phyloP scores from a whole-genome alignment of 495 filamentous ascomycete species.

The Astrocystis sublimbata region DNA sequence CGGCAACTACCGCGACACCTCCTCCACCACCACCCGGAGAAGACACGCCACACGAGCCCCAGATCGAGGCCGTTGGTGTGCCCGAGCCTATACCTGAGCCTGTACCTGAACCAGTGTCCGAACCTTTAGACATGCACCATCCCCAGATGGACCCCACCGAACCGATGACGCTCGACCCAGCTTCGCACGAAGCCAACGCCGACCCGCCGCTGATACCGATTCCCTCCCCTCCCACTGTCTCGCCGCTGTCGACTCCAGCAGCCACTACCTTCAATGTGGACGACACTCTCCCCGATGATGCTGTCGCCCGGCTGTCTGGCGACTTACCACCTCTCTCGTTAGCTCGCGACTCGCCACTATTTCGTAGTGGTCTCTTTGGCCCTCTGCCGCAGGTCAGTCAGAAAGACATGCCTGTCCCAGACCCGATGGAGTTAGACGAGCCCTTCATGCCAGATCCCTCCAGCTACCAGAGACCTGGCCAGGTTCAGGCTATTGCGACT shows the following conservation, averaged over 20 bases:
- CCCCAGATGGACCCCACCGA: neutral
- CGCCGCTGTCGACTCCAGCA: slow-evolving; percentile 35
- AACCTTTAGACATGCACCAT: too few relatives aligned
- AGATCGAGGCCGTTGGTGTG: neutral
- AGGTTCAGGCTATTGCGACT: slow-evolving; percentile 34
- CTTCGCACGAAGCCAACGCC: neutral
- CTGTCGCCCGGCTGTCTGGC: slow-evolving; percentile 25
- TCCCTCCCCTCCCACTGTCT: slow-evolving; percentile 35
- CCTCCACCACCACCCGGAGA: too few relatives aligned
- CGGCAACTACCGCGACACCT: slow-evolving; percentile 6
- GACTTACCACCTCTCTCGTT: slow-evolving; percentile 22
- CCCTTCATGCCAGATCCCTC: slow-evolving; percentile 18
- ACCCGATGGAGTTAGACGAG: slow-evolving; percentile 22
- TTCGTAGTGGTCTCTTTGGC: slow-evolving; percentile 24
- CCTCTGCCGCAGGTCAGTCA: slow-evolving; percentile 19
- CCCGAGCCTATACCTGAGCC: too few relatives aligned
- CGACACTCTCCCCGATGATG: slow-evolving; percentile 26
- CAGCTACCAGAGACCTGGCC: slow-evolving; percentile 15
- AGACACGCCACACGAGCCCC: neutral
- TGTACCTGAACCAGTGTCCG: too few relatives aligned
- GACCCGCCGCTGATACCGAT: slow-evolving; percentile 32
- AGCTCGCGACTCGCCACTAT: slow-evolving; percentile 10
- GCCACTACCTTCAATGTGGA: slow-evolving; percentile 32
- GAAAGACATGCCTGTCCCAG: slow-evolving; percentile 17
- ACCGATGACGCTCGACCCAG: neutral